A percentile compares a stretch with the other conserved stretches of the same genome.
Conservation (phyloP, 805 yeast species). For the Cyberlindnera amylophila region DNA sequence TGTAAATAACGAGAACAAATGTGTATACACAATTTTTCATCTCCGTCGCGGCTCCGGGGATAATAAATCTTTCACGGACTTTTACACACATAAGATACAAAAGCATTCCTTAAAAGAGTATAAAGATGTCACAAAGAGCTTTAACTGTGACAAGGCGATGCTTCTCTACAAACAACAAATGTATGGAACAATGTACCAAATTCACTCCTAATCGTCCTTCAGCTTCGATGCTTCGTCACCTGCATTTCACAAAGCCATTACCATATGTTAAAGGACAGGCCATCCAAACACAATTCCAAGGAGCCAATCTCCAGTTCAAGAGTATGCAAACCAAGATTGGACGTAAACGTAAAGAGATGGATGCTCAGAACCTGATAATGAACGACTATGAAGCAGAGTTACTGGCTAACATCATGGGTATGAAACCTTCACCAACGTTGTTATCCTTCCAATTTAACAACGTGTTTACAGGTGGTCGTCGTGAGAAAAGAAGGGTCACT, state of each 20-base stretch:
- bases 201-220: conserved; percentile 33
- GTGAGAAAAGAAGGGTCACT: conserved; percentile 56
- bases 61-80: too few species aligned
- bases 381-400: conserved; percentile 46
- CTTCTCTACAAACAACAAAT: too few species aligned
- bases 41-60: too few species aligned
- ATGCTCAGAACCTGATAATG: conserved; percentile 36
- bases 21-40: too few species aligned
- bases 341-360: conserved; percentile 36
- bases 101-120: too few species aligned
- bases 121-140: too few species aligned
- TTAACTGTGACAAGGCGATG: too few species aligned
- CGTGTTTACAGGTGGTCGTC: conserved; percentile 88
- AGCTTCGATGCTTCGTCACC: conserved; percentile 38
- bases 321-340: conserved; percentile 45
- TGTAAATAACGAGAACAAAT: too few species aligned
- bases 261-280: conserved; percentile 47
- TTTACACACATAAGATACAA: too few species aligned
- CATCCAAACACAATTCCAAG: conserved; percentile 54
- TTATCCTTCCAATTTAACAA: conserved; percentile 83
- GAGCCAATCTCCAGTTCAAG: conserved; percentile 56
- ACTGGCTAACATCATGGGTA: conserved; percentile 37
- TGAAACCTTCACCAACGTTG: conserved; percentile 62
- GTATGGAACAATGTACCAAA: conserved; percentile 19
- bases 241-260: conserved; percentile 37